Conservation (phyloP, 1,139 yeast genomes). For the Candida gigantensis region DNA sequence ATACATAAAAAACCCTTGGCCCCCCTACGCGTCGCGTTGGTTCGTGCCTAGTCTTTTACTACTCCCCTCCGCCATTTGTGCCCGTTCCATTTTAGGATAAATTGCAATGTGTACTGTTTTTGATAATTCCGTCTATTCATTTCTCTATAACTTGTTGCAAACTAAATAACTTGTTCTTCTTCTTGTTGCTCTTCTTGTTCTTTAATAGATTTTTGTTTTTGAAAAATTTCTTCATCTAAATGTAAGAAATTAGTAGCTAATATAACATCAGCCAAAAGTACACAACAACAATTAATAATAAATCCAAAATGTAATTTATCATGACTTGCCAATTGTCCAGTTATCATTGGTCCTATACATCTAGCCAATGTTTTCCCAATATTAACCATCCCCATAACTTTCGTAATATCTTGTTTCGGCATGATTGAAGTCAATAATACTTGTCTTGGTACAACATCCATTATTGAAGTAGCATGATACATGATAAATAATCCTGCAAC, state of each 20-base stretch:
- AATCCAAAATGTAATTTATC: constrained; percentile 58
- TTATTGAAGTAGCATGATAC: constrained; percentile 61
- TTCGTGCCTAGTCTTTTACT: no score
- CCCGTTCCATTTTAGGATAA: no score
- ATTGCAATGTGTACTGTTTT: no score
- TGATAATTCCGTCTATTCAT: no score
- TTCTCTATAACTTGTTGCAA: no score
- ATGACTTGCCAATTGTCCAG: constrained; percentile 68
- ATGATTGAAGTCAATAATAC: constrained; percentile 71
- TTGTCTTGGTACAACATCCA: constrained; percentile 94
- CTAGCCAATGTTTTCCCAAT: constrained; percentile 84
- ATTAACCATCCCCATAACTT: constrained; percentile 82
- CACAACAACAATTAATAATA: constrained; percentile 59
- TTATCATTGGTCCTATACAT: constrained; percentile 75
- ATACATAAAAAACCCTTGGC: no score
- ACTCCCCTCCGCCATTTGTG: no score
- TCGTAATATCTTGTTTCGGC: constrained; percentile 62
- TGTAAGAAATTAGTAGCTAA: constrained; percentile 42
- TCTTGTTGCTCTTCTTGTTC: neutral
- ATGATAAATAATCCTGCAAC: constrained; percentile 56
- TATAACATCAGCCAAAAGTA: constrained; percentile 46
- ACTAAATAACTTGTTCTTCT: no score
- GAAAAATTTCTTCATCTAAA: constrained; percentile 37
- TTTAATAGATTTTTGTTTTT: constrained; percentile 23
- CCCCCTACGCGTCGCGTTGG: no score